These are phyloP conservation scores for Aspergillus pseudoviridinutans DNA, from an alignment of 2,329 filamentous ascomycete genomes.

Conservation along the genomic window DNA sequence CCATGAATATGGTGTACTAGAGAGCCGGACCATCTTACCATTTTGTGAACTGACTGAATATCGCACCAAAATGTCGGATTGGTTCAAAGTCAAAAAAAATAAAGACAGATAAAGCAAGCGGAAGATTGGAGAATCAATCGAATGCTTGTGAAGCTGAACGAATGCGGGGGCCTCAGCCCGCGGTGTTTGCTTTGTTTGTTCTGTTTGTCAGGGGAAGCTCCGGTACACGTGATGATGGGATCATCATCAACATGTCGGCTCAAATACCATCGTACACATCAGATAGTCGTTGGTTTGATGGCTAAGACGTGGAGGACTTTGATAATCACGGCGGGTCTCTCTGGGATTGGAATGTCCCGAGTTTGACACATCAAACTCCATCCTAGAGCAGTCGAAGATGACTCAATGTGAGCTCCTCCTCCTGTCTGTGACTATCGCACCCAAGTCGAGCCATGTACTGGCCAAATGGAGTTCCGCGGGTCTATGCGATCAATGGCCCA, in stretches of 20 bases:
- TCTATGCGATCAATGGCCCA: slow-evolving; percentile 47
- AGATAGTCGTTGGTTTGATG: not conserved
- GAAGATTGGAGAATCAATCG: slow-evolving; percentile 2
- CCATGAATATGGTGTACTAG: not conserved
- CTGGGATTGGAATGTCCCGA: slow-evolving; percentile 18
- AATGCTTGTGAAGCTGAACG: not conserved
- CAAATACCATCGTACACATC: not conserved
- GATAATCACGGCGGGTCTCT: slow-evolving; percentile 19
- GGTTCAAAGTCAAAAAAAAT: not conserved
- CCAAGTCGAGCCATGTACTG: slow-evolving; percentile 44
- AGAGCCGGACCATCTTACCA: not conserved
- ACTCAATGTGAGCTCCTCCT: slow-evolving; percentile 33
- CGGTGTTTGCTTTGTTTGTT: slow-evolving; percentile 16
- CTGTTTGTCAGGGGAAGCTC: slow-evolving; percentile 1
- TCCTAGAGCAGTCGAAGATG: slow-evolving; percentile 28
- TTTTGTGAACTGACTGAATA: not conserved
- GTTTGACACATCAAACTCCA: slow-evolving; percentile 19
- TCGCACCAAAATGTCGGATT: slow-evolving; percentile 17
- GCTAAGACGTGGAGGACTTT: slow-evolving; percentile 4
- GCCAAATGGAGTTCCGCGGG: slow-evolving; percentile 48
- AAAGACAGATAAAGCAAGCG: not conserved
- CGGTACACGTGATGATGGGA: slow-evolving; percentile 14
- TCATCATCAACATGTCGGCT: not conserved
- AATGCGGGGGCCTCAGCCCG: not conserved
- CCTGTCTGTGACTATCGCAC: slow-evolving; percentile 24